Evolutionary conservation across 805 yeast species (phyloP).

Genomic region (Wickerhamomyces bovis): DNA sequence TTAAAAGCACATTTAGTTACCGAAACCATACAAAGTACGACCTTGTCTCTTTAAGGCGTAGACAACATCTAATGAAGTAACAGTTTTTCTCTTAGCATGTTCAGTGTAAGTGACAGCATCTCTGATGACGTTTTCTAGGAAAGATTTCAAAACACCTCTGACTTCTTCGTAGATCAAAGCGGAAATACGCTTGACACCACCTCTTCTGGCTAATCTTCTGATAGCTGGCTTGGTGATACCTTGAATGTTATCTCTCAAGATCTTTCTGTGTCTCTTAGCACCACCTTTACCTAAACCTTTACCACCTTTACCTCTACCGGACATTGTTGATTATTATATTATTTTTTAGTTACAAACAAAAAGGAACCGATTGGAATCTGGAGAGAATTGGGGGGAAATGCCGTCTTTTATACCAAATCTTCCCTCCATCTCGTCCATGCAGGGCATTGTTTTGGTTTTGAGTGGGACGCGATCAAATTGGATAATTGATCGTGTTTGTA

Average conservation of each 20-base stretch:
- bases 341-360: conserved; percentile 6
- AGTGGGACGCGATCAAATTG: neutral
- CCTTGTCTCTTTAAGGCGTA: conserved; percentile 99
- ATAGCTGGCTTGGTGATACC: conserved; percentile 99
- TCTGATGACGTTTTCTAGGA: conserved; percentile 96
- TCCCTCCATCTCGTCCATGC: neutral
- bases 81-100: conserved; percentile 99
- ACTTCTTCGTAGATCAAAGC: conserved; percentile 98
- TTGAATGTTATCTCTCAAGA: conserved; percentile 98
- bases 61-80: conserved; percentile 96
- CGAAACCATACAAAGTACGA: conserved; percentile 99
- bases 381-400: conserved; percentile 1
- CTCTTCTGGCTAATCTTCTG: conserved; percentile 99
- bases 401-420: conserved; percentile 1
- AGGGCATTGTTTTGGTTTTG: neutral
- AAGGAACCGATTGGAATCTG: too few species aligned
- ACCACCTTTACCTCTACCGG: conserved; percentile 99
- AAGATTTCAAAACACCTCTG: conserved; percentile 92
- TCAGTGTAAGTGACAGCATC: conserved; percentile 99
- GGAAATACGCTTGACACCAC: conserved; percentile 99
- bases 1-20: conserved; percentile 56
- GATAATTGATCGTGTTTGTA: neutral
- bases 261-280: conserved; percentile 99
- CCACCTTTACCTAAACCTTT: conserved; percentile 99
- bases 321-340: conserved; percentile 49